Evolutionary conservation across 345 rosid genomes (phyloP), one percentile per base, ranked within the genome.

Genomic region (Gynandropsis gynandra): DNA sequence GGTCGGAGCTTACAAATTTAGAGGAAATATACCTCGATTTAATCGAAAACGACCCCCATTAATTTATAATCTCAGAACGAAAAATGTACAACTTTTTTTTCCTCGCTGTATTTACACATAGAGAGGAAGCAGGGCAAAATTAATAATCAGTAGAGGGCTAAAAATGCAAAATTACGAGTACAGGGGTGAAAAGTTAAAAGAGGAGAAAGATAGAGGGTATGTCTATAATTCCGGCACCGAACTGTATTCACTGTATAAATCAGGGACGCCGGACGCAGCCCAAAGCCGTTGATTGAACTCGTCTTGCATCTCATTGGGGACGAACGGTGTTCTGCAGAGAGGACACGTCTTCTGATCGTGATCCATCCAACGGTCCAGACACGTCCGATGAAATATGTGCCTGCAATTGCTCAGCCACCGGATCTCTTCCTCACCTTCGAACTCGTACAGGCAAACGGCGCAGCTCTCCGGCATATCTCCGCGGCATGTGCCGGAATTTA

Each of bases 361-460:
- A 70, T 86, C 94, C 84, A 89, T 83, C 97, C 97, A 89, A 61
- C 88, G 89, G 83, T 85, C 95, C 48, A 89, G 48, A 66, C 97
- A 89, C 5, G 69, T 68, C 69, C 86, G 43, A 54, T 89, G 97
- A 24, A 89, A 89, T 44, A 89, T 64, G 68, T 89, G 97, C 65
- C 62, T 68, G 40, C 97, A 89, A 59, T 78, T 81, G 70, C 76
- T 74, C 63, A 86, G 24, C 88, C 84, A 74, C 67, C 93, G 66
- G 70, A 85, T 78, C 80, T 86, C 97, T 18, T 79, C 90, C 35
- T 58, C 81, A 5, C 73, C 79, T 56, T 80, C 84, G 54, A 89
- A 83, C 59, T 89, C 94, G 59, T 73, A 72, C 46, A 89, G 53
- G 50, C 97, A 89, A 9, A 89, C 95, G 1, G 84, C 93, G 47